Conservation (phyloP, 2,329 filamentous ascomycete species). For the Colletotrichum tropicicola region DNA sequence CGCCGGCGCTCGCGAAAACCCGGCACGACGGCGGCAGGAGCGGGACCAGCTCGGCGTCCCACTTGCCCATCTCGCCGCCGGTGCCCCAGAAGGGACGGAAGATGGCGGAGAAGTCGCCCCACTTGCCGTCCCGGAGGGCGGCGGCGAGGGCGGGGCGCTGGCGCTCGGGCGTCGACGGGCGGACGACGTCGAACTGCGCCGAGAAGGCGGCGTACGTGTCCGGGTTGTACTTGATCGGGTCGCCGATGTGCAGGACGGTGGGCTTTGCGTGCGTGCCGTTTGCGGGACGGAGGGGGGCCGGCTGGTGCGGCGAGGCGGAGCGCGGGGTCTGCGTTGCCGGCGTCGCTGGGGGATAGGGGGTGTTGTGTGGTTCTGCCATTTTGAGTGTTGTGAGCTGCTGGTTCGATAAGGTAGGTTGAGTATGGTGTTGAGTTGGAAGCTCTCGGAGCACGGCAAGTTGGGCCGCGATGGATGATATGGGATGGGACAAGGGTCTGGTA, state of each 20-base stretch:
- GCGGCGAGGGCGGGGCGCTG: conserved; percentile 57
- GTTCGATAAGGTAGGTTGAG: too few relatives aligned
- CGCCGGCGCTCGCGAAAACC: conserved; percentile 72
- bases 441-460: not conserved
- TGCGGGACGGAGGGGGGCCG: conserved; percentile 29
- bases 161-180: conserved; percentile 60
- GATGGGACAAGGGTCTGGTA: not conserved
- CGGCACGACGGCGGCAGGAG: conserved; percentile 64
- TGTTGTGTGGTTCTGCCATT: conserved; percentile 59
- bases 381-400: not conserved
- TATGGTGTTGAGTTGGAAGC: not conserved
- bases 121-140: conserved; percentile 59
- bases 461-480: not conserved
- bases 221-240: conserved; percentile 62
- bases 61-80: conserved; percentile 72
- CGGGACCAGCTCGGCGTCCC: conserved; percentile 67
- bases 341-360: conserved; percentile 49
- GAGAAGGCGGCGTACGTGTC: conserved; percentile 54
- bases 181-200: conserved; percentile 56
- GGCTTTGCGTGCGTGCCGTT: conserved; percentile 41
- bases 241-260: conserved; percentile 80
- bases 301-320: conserved; percentile 49
- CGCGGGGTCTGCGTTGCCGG: conserved; percentile 47
- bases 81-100: conserved; percentile 71
- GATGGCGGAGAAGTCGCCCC: conserved; percentile 64